Conservation (phyloP, 164 flowering plant genomes). For the Vitis amurensis region DNA sequence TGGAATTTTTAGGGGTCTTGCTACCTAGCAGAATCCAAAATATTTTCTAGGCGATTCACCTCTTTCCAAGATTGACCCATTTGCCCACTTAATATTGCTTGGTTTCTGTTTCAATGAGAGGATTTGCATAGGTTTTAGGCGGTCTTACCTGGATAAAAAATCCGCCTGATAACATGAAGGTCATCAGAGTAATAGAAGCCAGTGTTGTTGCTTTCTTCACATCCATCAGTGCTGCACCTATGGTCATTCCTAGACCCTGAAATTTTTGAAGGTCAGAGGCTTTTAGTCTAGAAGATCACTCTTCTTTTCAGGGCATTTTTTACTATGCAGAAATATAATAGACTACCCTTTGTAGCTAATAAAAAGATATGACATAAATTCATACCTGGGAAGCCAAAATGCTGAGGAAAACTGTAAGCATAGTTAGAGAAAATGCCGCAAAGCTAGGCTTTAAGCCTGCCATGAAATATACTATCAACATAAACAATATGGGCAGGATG, state of each 20-base stretch:
- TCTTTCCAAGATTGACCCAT: too few relatives aligned
- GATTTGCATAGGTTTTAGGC: neutral
- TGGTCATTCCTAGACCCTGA: conserved; percentile 37
- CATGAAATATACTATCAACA: conserved; percentile 33
- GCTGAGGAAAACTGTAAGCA: conserved; percentile 31
- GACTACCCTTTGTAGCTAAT: neutral
- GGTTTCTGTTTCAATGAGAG: too few relatives aligned
- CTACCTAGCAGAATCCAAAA: neutral
- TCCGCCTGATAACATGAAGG: conserved; percentile 40
- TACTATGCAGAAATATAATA: neutral
- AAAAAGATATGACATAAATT: neutral
- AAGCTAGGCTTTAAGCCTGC: conserved; percentile 24
- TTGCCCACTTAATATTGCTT: too few relatives aligned
- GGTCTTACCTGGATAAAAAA: conserved; percentile 26
- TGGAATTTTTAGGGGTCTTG: too few relatives aligned
- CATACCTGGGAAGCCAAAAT: conserved; percentile 30
- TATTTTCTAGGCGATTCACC: too few relatives aligned
- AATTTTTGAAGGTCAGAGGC: neutral
- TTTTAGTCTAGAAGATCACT: too few relatives aligned
- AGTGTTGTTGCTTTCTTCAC: conserved; percentile 36
- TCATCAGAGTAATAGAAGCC: conserved; percentile 27
- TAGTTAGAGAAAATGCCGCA: conserved; percentile 20
- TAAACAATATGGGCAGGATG: conserved; percentile 26
- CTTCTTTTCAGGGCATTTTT: too few relatives aligned
- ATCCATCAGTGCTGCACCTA: conserved; percentile 39